phyloP scores from a whole-genome alignment of 768 basidiomycete genomes.

The Daedaleopsis nitida region DNA sequence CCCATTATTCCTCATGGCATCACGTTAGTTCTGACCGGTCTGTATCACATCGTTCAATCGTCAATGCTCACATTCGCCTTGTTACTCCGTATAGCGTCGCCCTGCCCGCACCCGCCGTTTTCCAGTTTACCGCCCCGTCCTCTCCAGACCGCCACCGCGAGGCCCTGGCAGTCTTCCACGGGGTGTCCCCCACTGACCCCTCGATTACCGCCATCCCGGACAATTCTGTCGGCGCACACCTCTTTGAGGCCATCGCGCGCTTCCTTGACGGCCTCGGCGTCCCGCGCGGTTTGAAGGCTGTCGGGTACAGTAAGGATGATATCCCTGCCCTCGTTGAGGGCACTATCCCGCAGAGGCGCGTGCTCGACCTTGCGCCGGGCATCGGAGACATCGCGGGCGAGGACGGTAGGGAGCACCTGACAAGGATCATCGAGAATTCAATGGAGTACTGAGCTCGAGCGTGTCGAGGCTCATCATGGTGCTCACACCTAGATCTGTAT shows the following conservation, averaged over 20 bases:
- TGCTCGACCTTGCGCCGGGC: constrained; percentile 90
- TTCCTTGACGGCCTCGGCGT: constrained; percentile 87
- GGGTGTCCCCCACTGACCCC: constrained; percentile 64
- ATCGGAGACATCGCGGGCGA: constrained; percentile 81
- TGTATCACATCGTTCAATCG: neutral
- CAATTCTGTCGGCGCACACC: constrained; percentile 71
- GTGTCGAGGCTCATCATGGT: neutral
- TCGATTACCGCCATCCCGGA: constrained; percentile 75
- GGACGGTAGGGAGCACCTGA: constrained; percentile 82
- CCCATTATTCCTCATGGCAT: constrained; percentile 96
- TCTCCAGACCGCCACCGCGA: constrained; percentile 90
- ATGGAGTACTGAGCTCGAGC: constrained; percentile 72
- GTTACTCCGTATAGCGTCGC: constrained; percentile 58
- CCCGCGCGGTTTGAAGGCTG: constrained; percentile 81
- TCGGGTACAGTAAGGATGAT: constrained; percentile 74
- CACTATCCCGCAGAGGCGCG: constrained; percentile 88
- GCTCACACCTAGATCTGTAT: neutral
- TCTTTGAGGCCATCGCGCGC: constrained; percentile 84
- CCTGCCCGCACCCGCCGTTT: constrained; percentile 90
- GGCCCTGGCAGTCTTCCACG: constrained; percentile 81
- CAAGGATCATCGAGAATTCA: constrained; percentile 76
- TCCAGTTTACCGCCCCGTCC: constrained; percentile 94
- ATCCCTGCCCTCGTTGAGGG: constrained; percentile 82
- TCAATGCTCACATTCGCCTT: neutral
- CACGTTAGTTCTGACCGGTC: constrained; percentile 43